A percentile compares a stretch with the other conserved stretches of the same genome.
Conservation (phyloP, 306 rosid species). For the Pueraria montana region DNA sequence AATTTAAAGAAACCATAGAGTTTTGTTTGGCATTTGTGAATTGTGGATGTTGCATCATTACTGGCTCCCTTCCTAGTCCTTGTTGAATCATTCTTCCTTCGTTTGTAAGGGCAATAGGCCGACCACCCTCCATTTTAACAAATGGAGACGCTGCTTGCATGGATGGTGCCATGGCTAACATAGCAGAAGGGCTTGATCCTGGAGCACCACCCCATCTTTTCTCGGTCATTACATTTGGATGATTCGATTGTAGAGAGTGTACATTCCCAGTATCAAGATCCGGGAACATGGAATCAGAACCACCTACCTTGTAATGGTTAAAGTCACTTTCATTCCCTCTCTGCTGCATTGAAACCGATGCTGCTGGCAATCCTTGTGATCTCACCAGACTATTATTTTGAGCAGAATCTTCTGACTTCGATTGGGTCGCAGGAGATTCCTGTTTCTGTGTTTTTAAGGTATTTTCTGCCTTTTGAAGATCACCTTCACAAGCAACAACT, state of each 20-base stretch:
- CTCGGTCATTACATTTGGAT: constrained; percentile 58
- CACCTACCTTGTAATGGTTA: constrained; percentile 62
- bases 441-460: constrained; percentile 67
- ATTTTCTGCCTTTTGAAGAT: constrained; percentile 73
- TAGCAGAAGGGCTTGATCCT: constrained; percentile 62
- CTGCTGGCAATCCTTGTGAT: constrained; percentile 57
- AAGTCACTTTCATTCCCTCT: constrained; percentile 71
- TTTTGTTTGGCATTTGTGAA: constrained; percentile 61
- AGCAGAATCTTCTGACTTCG: constrained; percentile 67
- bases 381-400: constrained; percentile 52
- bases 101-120: constrained; percentile 51
- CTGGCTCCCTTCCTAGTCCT: constrained; percentile 70
- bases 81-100: constrained; percentile 64
- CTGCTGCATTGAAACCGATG: constrained; percentile 58
- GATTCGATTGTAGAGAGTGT: constrained; percentile 60
- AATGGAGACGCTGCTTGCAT: constrained; percentile 59
- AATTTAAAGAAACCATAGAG: constrained; percentile 58
- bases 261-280: constrained; percentile 54
- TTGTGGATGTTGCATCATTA: constrained; percentile 76
- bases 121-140: constrained; percentile 54
- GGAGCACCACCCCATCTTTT: constrained; percentile 70
- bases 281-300: constrained; percentile 54
- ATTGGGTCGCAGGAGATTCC: constrained; percentile 54
- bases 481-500: constrained; percentile 84
- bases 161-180: constrained; percentile 60